phyloP scores from a whole-genome alignment of 2,329 filamentous ascomycete species.

The Epichloe aotearoae region DNA sequence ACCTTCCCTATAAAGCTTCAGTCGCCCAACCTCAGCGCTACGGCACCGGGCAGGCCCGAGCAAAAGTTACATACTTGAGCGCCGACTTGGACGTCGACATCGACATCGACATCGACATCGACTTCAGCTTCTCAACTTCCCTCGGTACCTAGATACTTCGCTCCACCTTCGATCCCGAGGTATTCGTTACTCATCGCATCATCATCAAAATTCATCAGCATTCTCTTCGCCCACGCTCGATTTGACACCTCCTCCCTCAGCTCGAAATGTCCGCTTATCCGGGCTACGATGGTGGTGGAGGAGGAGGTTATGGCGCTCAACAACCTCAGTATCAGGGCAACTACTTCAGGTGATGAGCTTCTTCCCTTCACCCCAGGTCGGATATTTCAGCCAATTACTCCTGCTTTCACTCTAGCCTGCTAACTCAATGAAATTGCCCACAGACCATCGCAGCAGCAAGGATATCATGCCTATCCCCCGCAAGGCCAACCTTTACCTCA shows the following conservation, averaged over 20 bases:
- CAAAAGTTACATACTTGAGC: no score
- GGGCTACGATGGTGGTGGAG: constrained; percentile 28
- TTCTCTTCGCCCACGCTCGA: neutral
- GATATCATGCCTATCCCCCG: constrained; percentile 28
- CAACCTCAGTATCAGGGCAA: constrained; percentile 27
- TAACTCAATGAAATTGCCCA: neutral
- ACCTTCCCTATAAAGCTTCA: neutral
- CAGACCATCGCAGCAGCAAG: constrained; percentile 7
- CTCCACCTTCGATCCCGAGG: neutral
- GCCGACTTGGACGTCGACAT: neutral
- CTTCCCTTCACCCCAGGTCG: neutral
- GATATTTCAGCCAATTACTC: neutral
- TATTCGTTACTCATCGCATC: neutral
- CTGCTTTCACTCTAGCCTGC: neutral
- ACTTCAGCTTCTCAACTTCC: neutral
- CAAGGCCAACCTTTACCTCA: constrained; percentile 35
- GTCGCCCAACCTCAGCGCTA: neutral
- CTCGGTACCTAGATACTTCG: neutral
- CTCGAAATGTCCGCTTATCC: constrained; percentile 50
- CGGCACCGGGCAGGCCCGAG: neutral
- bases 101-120: neutral
- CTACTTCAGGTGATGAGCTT: constrained; percentile 10
- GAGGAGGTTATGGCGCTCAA: constrained; percentile 29
- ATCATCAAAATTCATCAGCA: neutral
- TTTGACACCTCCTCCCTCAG: neutral